Evolutionary conservation across 257 asterid genomes (phyloP).

Genomic region (Nicotiana paniculata): DNA sequence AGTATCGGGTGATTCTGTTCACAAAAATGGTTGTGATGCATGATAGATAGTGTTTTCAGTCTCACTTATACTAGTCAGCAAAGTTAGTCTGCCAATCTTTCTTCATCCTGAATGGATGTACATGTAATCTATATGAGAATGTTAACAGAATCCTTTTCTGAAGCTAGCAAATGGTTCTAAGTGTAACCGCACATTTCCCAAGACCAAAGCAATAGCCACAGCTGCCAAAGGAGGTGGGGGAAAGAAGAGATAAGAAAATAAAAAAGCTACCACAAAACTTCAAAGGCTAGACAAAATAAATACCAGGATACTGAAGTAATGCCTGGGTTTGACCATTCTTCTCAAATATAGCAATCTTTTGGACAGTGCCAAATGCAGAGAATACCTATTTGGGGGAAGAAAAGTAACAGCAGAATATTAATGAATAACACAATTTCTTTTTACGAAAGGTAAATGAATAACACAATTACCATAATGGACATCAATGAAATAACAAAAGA

Average conservation of each 20-base stretch:
- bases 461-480: neutral
- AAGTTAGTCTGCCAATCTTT: neutral
- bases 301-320: constrained; percentile 72
- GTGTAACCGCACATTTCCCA: neutral
- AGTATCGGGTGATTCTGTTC: neutral
- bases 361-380: constrained; percentile 71
- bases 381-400: constrained; percentile 45
- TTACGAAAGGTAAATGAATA: no score
- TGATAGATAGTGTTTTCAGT: neutral
- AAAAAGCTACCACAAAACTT: neutral
- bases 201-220: neutral
- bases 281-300: neutral
- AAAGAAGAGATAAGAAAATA: constrained; percentile 3
- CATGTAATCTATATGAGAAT: neutral
- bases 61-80: neutral
- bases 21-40: neutral
- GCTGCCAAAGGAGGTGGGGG: neutral
- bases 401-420: neutral
- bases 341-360: constrained; percentile 85
- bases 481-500: neutral
- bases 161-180: neutral
- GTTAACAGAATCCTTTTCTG: neutral
- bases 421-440: neutral
- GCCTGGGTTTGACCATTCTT: constrained; percentile 90
- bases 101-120: neutral